Evolutionary conservation across 1,284 basidiomycete species (phyloP).

Genomic region (Sporisorium scitamineum): DNA sequence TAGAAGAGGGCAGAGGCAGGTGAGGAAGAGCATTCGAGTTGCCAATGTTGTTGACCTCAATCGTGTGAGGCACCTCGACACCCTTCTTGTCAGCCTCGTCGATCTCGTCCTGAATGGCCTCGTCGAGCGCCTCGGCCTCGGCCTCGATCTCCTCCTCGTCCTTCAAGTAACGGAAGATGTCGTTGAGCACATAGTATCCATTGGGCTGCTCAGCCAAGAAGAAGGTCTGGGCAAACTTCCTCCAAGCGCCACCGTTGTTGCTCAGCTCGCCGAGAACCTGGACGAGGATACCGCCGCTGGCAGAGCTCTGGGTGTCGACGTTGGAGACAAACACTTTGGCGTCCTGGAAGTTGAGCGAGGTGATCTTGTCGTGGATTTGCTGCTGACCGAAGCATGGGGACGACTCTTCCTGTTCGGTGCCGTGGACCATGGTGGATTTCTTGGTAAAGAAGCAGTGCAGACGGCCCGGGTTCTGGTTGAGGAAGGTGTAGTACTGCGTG

Average conservation of each 20-base stretch:
- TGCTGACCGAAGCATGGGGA: slow-evolving; percentile 90
- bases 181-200: slow-evolving; percentile 99
- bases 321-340: slow-evolving; percentile 92
- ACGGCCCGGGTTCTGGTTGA: slow-evolving; percentile 95
- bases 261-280: slow-evolving; percentile 99
- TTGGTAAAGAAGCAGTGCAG: slow-evolving; percentile 99
- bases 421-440: slow-evolving; percentile 89
- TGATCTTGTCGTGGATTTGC: slow-evolving; percentile 98
- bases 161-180: slow-evolving; percentile 99
- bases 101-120: slow-evolving; percentile 49
- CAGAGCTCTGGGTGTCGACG: slow-evolving; percentile 77
- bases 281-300: slow-evolving; percentile 95
- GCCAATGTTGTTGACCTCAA: slow-evolving; percentile 56
- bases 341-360: slow-evolving; percentile 90
- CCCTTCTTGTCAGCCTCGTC: slow-evolving; percentile 47
- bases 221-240: slow-evolving; percentile 99
- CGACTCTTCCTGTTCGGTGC: slow-evolving; percentile 78
- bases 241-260: slow-evolving; percentile 84
- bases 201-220: slow-evolving; percentile 99
- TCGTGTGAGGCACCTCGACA: slow-evolving; percentile 42
- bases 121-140: slow-evolving; percentile 50
- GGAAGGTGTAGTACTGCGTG: slow-evolving; percentile 78
- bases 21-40: slow-evolving; percentile 52
- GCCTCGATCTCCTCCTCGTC: slow-evolving; percentile 83
- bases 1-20: slow-evolving; percentile 44